Conservation (phyloP, 1,284 basidiomycete genomes). For the Abortiporus biennis region DNA sequence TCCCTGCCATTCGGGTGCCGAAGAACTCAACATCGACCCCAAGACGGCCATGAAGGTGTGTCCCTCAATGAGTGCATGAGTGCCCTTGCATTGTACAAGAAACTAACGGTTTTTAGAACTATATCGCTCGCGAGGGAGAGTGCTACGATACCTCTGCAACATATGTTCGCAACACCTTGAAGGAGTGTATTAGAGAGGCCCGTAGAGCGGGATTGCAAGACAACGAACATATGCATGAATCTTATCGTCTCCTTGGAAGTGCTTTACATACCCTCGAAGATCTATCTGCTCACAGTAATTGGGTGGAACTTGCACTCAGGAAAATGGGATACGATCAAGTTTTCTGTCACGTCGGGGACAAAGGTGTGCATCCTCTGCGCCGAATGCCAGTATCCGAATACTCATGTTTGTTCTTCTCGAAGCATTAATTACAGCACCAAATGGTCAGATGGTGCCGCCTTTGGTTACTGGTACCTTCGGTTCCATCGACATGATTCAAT, state of each 20-base stretch:
- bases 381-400: no score
- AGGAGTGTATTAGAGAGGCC: conserved; percentile 56
- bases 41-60: conserved; percentile 83
- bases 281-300: conserved; percentile 78
- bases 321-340: conserved; percentile 72
- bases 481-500: conserved; percentile 73
- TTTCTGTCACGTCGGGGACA: conserved; percentile 83
- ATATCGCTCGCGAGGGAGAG: conserved; percentile 56
- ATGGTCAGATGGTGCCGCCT: conserved; percentile 66
- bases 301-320: conserved; percentile 68
- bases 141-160: conserved; percentile 80
- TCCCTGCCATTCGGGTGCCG: conserved; percentile 60
- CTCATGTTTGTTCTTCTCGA: no score
- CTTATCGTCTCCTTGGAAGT: conserved; percentile 65
- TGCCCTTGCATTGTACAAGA: neutral
- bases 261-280: conserved; percentile 74
- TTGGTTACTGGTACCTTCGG: conserved; percentile 86
- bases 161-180: conserved; percentile 64
- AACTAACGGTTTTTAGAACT: no score
- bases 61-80: conserved; percentile 13
- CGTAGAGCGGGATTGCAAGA: conserved; percentile 50
- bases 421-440: conserved; percentile 74
- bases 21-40: conserved; percentile 77
- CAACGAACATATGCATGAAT: conserved; percentile 64
- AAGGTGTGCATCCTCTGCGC: conserved; percentile 41